Evolutionary conservation across 1,284 basidiomycete genomes (phyloP), one percentile per base, ranked within the genome.

Genomic region (Rhodotorula glutinis): DNA sequence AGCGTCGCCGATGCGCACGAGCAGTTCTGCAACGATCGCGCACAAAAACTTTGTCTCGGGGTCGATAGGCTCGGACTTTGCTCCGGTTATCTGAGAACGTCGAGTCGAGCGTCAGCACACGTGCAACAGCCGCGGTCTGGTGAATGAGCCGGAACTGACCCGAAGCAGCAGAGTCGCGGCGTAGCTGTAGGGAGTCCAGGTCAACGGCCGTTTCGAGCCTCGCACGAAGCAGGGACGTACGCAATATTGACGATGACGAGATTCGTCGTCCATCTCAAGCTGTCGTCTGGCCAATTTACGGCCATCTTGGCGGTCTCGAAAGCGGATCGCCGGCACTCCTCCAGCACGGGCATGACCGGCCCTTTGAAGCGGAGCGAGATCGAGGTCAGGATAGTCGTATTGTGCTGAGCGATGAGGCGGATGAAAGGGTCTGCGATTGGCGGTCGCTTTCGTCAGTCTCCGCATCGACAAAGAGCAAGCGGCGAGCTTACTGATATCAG

Each of bases 311-410:
- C 57, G 29, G 69, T 71, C 57, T 68, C 69, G 17, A 44, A 17
- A 13, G 66, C 69, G n/a, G 66, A 65, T 21, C 13, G 27, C 9
- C 61, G 38, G 43, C 69, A 71, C 33, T 71, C 66, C 40, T 71
- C 69, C 7, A 71, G 61, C 2, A 68, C 54, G n/a, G 66, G 69
- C 46, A 33, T n/a, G 19, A 66, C 53, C 1, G 70, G 65, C 4
- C 70, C 67, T 30, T 57, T 52, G 60, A 72, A 72, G 3, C 70
- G 62, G 5, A 72, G 57, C 16, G 64, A 65, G 62, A 72, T 64
- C 13, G 67, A 66, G 17, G 66, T 60, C 23, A 67, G 57, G 27
- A 72, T 69, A 4, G 65, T 69, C 23, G 54, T 51, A 33, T 61
- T 60, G 67, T 69, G 64, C 30, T 64, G 63, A 33, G 53, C 68